Evolutionary conservation across 2,329 filamentous ascomycete genomes (phyloP).

Genomic region (Fusarium tupiense): DNA sequence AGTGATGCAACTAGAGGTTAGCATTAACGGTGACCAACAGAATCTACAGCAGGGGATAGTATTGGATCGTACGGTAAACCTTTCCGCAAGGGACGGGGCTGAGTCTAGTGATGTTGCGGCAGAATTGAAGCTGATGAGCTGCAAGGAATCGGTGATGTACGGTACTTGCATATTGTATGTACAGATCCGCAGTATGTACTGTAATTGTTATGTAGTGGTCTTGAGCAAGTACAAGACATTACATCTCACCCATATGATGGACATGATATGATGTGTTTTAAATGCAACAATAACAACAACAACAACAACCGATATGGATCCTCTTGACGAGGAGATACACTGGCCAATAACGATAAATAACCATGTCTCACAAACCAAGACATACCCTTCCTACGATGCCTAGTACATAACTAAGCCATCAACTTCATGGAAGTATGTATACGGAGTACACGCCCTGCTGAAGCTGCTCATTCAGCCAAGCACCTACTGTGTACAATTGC

Average conservation of each 20-base stretch:
- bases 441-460: not conserved
- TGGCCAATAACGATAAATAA: not conserved
- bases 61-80: not conserved
- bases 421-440: not conserved
- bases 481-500: constrained; percentile 3
- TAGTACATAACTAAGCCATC: not conserved
- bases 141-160: not conserved
- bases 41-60: not conserved
- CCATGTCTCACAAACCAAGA: constrained; percentile 14
- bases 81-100: not conserved
- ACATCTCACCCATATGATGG: not conserved
- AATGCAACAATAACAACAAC: not conserved
- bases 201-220: not conserved
- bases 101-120: not conserved
- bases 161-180: not conserved
- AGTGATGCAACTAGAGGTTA: constrained; percentile 5
- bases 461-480: not conserved
- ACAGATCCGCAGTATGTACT: too few relatives aligned
- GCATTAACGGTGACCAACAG: constrained; percentile 4
- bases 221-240: not conserved
- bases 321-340: not conserved
- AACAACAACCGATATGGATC: not conserved
- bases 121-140: not conserved
- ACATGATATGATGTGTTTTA: not conserved
- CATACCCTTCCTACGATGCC: not conserved